Evolutionary conservation across 2,329 filamentous ascomycete species (phyloP).

Genomic region (Cordyceps javanica): DNA sequence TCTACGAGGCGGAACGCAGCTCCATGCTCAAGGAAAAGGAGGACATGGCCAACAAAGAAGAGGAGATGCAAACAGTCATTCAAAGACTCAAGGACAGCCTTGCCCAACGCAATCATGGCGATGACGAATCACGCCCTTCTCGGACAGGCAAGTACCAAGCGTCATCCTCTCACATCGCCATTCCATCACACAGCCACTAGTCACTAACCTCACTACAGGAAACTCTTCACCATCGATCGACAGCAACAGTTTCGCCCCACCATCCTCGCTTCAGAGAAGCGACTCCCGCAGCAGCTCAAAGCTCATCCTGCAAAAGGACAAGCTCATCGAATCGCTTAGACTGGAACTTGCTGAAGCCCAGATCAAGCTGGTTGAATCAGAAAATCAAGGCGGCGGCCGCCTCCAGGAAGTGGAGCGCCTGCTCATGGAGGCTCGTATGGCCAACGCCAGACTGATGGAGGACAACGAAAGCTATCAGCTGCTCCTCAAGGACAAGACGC

Average conservation of each 20-base stretch:
- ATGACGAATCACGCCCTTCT: constrained; percentile 35
- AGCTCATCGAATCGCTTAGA: constrained; percentile 85
- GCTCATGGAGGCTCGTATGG: constrained; percentile 87
- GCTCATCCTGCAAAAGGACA: constrained; percentile 89
- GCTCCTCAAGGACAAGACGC: constrained; percentile 86
- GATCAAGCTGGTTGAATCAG: constrained; percentile 89
- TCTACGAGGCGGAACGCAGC: constrained; percentile 85
- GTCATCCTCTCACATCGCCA: not conserved
- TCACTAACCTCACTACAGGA: constrained; percentile 22
- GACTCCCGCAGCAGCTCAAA: constrained; percentile 87
- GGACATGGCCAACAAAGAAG: constrained; percentile 74
- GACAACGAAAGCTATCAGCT: constrained; percentile 98
- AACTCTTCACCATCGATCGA: constrained; percentile 65
- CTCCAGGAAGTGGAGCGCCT: constrained; percentile 86
- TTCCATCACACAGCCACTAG: not conserved
- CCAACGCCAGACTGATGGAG: constrained; percentile 93
- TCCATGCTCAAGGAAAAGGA: constrained; percentile 89
- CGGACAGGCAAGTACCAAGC: constrained; percentile 9
- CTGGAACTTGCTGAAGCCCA: constrained; percentile 91
- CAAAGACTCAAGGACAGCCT: constrained; percentile 87
- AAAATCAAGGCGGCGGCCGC: constrained; percentile 84
- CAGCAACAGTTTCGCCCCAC: constrained; percentile 75
- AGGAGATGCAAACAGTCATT: constrained; percentile 85
- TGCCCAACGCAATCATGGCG: constrained; percentile 60
- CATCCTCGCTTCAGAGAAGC: constrained; percentile 76